Evolutionary conservation across 768 basidiomycete species (phyloP).

Genomic region (Butyriboletus loyo): DNA sequence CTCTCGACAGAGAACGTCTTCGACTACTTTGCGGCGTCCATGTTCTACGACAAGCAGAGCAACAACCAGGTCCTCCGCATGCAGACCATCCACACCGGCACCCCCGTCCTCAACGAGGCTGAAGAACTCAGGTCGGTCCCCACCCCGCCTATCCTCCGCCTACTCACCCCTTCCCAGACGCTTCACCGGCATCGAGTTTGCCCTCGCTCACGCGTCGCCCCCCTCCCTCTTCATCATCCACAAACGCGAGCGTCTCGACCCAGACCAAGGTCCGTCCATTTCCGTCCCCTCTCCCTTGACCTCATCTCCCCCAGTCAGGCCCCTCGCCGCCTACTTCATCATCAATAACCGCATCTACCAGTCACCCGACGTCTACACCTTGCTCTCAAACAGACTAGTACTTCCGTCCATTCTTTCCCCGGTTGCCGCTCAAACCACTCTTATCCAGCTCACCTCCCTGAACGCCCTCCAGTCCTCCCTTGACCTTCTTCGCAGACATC

Average conservation of each 20-base stretch:
- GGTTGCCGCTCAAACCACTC: not conserved
- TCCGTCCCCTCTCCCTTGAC: not conserved
- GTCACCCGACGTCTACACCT: constrained; percentile 78
- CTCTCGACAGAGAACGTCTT: constrained; percentile 77
- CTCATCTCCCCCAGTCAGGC: constrained; percentile 49
- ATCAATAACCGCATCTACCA: constrained; percentile 89
- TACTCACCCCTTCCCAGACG: constrained; percentile 46
- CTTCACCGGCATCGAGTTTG: constrained; percentile 86
- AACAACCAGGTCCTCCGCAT: constrained; percentile 90
- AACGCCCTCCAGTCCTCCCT: constrained; percentile 75
- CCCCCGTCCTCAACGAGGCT: constrained; percentile 72
- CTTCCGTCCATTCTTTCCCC: constrained; percentile 15
- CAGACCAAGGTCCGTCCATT: constrained; percentile 66
- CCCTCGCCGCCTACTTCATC: constrained; percentile 82
- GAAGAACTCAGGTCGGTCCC: constrained; percentile 69
- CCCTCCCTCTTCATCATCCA: constrained; percentile 87
- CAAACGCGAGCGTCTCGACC: constrained; percentile 80
- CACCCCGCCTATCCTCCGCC: not conserved
- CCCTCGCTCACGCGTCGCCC: constrained; percentile 74
- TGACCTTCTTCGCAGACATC: constrained; percentile 64
- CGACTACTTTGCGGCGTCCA: constrained; percentile 86
- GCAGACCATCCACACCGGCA: constrained; percentile 88
- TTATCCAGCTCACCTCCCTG: constrained; percentile 59
- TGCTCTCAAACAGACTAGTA: constrained; percentile 83
- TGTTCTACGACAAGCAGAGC: constrained; percentile 94